phyloP scores from a whole-genome alignment of 371 early-diverging fungal genomes.

The Actinomucor elegans region DNA sequence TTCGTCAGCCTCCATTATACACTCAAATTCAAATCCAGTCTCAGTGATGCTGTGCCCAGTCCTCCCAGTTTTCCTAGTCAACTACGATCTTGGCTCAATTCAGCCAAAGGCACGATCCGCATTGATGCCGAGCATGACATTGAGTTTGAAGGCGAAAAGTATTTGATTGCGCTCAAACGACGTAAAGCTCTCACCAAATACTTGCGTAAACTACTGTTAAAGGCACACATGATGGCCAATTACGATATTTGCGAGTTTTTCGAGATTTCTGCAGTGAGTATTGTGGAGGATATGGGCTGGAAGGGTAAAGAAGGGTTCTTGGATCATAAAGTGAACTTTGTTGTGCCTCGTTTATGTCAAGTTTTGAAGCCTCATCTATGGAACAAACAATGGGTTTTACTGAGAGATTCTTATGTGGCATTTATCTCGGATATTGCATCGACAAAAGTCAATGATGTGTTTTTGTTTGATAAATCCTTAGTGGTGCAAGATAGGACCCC shows the following conservation, averaged over 20 bases:
- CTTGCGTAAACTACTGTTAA: constrained; percentile 53
- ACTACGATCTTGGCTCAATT: constrained; percentile 39
- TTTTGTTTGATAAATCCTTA: constrained; percentile 39
- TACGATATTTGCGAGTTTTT: constrained; percentile 80
- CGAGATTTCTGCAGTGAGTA: constrained; percentile 74
- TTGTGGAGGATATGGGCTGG: constrained; percentile 79
- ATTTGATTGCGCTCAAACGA: constrained; percentile 49
- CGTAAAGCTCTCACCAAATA: constrained; percentile 69
- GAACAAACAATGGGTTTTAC: constrained; percentile 72
- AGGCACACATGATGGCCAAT: constrained; percentile 59
- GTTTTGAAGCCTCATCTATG: constrained; percentile 42
- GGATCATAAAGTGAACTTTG: constrained; percentile 57
- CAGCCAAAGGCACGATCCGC: constrained; percentile 30
- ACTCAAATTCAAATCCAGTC: constrained; percentile 48
- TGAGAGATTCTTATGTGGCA: constrained; percentile 52
- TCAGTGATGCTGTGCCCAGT: constrained; percentile 29
- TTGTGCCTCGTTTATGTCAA: constrained; percentile 39
- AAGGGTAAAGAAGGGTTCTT: constrained; percentile 84
- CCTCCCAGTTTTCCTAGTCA: constrained; percentile 50
- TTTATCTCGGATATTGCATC: constrained; percentile 54
- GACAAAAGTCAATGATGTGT: constrained; percentile 48
- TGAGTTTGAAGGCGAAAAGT: constrained; percentile 24
- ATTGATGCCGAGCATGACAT: constrained; percentile 12
- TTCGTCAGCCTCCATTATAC: constrained; percentile 67
- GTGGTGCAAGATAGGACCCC: constrained; percentile 24